These are phyloP conservation scores for Rhodotorula sp. DNA, from an alignment of 1,284 basidiomycete species.

Conservation along the genomic window DNA sequence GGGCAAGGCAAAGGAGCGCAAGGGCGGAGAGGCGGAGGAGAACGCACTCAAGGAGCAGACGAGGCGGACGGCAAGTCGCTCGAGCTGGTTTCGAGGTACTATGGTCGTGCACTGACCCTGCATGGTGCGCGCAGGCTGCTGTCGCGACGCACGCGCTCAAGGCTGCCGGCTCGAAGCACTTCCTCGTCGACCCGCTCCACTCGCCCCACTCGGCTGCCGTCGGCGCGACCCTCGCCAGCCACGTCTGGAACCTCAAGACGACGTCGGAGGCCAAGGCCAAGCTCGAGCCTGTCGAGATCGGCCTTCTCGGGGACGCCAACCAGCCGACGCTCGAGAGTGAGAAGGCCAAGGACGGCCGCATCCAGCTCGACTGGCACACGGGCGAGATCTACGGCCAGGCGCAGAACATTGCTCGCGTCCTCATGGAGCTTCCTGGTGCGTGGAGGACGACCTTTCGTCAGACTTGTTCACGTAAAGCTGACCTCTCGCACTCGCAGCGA, in stretches of 20 bases:
- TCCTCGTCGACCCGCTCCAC: slow-evolving; percentile 62
- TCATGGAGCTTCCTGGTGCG: slow-evolving; percentile 69
- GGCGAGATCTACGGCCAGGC: slow-evolving; percentile 55
- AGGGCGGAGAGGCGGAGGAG: slow-evolving; percentile 28
- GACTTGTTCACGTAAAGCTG: too few relatives aligned
- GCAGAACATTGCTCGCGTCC: slow-evolving; percentile 78
- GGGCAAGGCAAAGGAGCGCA: slow-evolving; percentile 23
- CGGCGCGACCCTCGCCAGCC: slow-evolving; percentile 69
- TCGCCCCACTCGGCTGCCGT: slow-evolving; percentile 78
- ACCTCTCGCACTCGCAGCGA: not conserved
- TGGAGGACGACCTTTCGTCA: too few relatives aligned
- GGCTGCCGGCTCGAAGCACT: slow-evolving; percentile 48
- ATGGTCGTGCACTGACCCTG: not conserved
- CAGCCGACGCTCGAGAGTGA: slow-evolving; percentile 33
- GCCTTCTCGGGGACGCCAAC: slow-evolving; percentile 20
- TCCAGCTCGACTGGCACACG: slow-evolving; percentile 63
- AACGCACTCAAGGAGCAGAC: slow-evolving; percentile 62
- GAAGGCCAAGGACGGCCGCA: slow-evolving; percentile 30
- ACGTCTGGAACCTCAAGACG: slow-evolving; percentile 71
- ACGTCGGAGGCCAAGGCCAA: slow-evolving; percentile 48
- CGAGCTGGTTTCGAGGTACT: not conserved
- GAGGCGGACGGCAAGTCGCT: slow-evolving; percentile 55
- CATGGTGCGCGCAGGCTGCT: slow-evolving; percentile 28
- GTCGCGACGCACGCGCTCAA: slow-evolving; percentile 39
- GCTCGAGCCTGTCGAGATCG: slow-evolving; percentile 52